Base-by-base conservation (phyloP, 495 filamentous ascomycete genomes). In the Trichoderma parareesei region DNA sequence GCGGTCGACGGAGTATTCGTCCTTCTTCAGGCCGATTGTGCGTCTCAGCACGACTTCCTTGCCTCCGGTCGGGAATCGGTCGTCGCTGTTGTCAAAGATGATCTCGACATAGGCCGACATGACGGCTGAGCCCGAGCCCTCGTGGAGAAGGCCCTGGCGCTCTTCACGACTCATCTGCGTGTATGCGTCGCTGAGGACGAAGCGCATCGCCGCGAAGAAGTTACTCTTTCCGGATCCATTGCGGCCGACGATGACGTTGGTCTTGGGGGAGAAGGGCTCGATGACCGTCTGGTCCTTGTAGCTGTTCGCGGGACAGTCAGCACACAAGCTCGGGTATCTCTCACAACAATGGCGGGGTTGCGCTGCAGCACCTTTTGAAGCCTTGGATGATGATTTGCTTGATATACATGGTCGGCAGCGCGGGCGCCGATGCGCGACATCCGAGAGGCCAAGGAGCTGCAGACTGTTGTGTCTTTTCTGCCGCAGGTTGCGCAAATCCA, bases 301-400 rank as follows among this genome's bases (percentile, higher is more conserved):
- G 83, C 93, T 98, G 68, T 63, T 18, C 14, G 46, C 40, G 11
- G 11, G 43, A 41, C 65, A 35, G 40, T 60, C 5, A 57, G 53
- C 53, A 42, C 27, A 16, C 33, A 57, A 4, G 27, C 27, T 27
- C 27, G 27, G 14, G 27, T 42, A 37, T 62, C 38, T 42, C 38
- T 41, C n/a, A 13, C 18, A 5, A 13, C 6, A 6, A 38, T 38
- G 14, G 61, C 61, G 40, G 65, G 49, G 60, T 64, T 49, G 65
- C 63, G 63, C 62, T 64, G 59, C 60, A 79, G 64, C 76, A 97
- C 93, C 93, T 97, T 80, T 98, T 98, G 80, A 99, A 99, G 84
- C 94, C 94, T 72, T 99, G 94, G 72, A 99, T 98, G 77, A 97
- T 99, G 73, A 99, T 97, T 81, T 99, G 94, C 77, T 98, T 98